Evolutionary conservation across 192 early-diverging fungal species (phyloP).

Genomic region (Backusella macrospora): DNA sequence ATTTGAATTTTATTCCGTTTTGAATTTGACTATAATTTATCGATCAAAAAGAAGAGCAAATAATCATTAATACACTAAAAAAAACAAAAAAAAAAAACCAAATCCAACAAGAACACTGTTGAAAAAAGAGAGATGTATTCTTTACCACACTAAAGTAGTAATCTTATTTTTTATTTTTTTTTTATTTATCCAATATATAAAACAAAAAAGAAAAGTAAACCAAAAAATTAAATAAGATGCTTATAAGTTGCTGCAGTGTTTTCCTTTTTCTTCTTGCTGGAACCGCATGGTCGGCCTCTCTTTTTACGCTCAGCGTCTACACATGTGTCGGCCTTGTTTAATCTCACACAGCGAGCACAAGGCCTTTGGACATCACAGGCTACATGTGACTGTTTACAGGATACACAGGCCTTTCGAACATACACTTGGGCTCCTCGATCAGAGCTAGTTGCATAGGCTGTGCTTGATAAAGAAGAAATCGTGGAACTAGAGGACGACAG

Average conservation of each 20-base stretch:
- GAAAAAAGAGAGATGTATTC: too few species aligned
- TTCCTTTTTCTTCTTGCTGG: slow-evolving; percentile 31
- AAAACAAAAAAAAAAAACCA: too few species aligned
- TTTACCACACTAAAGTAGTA: background rate
- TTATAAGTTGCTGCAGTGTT: background rate
- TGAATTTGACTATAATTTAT: background rate
- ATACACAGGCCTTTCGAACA: slow-evolving; percentile 42
- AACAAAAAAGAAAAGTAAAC: background rate
- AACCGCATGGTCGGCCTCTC: slow-evolving; percentile 55
- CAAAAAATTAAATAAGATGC: background rate
- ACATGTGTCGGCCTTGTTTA: slow-evolving; percentile 52
- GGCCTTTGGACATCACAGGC: slow-evolving; percentile 52
- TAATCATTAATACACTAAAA: too few species aligned
- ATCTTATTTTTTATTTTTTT: slow-evolving; percentile 1
- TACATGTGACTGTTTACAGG: slow-evolving; percentile 45
- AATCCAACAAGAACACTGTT: too few species aligned
- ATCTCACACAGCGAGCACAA: slow-evolving; percentile 55
- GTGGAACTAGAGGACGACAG: slow-evolving; percentile 10
- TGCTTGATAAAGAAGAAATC: background rate
- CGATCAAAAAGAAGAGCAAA: too few species aligned
- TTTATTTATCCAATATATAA: background rate
- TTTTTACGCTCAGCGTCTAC: slow-evolving; percentile 60
- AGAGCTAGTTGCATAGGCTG: background rate
- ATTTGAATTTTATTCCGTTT: slow-evolving; percentile 5
- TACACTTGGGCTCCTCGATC: slow-evolving; percentile 23